Base-by-base conservation (phyloP, 257 asterid genomes). In the Mentha longifolia region DNA sequence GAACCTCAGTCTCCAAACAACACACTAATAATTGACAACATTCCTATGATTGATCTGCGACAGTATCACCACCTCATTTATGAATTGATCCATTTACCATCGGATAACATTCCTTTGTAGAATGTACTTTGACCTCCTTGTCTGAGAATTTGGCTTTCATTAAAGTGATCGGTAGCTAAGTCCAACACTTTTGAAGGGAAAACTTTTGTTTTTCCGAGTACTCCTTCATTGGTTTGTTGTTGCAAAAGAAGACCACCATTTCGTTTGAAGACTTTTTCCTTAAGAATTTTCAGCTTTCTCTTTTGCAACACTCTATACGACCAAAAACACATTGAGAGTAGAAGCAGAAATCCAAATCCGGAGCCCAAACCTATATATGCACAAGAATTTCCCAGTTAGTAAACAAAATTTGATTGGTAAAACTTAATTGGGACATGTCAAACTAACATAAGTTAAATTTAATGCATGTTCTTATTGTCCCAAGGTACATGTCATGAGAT, bases 41-140 rank as follows among this genome's bases (percentile, higher is more conserved):
- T 31, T 67, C 33, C 73, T 67, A 8, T 67, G 79, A 59, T 74
- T 59, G 67, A 74, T 67, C 13, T 67, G 68, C 1, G 79, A 74
- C 2, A 74, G 33, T 45, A 74, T 42, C 15, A 49, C 74, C 8
- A 74, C 61, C 69, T 74, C 78, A 9, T 74, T 74, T 9, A 74
- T 66, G 42, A 74, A 74, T n/a, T 47, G 74, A 31, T 67, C 71
- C 6, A 75, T 20, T 47, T 57, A n/a, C 62, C 74, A 20, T 74
- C 63, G 2, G 42, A 39, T 47, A 67, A 46, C 72, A 67, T 74
- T 31, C 69, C 74, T 31, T 31, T 31, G 35, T 31, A 31, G 35
- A 31, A 3, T 2, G 35, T 31, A 5, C 35, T 5, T 31, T 46
- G 74, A 3, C 78, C 73, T 16, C 73, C 78, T 0, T 54, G 78